Percentiles rank a stretch among this genome's conserved stretches.
Conservation (phyloP, 176 grass and related monocot species). For the Elymus sibiricus region DNA sequence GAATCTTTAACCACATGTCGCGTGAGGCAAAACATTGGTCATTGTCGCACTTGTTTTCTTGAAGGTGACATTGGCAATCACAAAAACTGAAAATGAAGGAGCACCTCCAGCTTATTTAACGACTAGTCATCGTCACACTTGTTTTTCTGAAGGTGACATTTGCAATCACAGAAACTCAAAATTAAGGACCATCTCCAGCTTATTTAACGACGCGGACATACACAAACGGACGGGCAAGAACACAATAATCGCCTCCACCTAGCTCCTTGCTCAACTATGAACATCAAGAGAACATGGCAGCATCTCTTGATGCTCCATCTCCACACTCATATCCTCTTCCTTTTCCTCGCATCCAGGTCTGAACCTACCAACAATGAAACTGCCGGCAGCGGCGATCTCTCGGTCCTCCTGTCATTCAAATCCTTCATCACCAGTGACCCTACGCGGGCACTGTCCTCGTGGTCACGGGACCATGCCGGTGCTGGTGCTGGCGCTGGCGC, state of each 20-base stretch:
- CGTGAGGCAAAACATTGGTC: background rate
- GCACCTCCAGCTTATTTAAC: background rate
- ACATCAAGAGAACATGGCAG: background rate
- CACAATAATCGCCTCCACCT: background rate
- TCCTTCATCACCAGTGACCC: constrained; percentile 17
- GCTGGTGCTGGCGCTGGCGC: too few relatives aligned
- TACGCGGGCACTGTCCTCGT: background rate
- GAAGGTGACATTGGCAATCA: background rate
- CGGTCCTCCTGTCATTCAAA: constrained; percentile 22
- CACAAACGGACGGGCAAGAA: background rate
- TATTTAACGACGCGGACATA: background rate
- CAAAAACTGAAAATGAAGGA: background rate
- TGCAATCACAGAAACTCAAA: background rate
- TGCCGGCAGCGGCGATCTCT: background rate
- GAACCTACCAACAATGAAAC: background rate
- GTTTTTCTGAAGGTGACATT: background rate
- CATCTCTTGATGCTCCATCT: constrained; percentile 8
- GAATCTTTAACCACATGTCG: background rate
- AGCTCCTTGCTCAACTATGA: background rate
- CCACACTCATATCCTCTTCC: background rate
- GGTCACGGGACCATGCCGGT: background rate
- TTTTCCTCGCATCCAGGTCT: constrained; percentile 14
- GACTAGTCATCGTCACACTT: background rate
- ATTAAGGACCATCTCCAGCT: background rate
- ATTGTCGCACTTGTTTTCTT: background rate